A percentile compares a stretch with the other conserved stretches of the same genome.
These are phyloP conservation scores for Aurifilum marmelostoma DNA, from an alignment of 2,329 filamentous ascomycete genomes.

Conservation along the genomic window DNA sequence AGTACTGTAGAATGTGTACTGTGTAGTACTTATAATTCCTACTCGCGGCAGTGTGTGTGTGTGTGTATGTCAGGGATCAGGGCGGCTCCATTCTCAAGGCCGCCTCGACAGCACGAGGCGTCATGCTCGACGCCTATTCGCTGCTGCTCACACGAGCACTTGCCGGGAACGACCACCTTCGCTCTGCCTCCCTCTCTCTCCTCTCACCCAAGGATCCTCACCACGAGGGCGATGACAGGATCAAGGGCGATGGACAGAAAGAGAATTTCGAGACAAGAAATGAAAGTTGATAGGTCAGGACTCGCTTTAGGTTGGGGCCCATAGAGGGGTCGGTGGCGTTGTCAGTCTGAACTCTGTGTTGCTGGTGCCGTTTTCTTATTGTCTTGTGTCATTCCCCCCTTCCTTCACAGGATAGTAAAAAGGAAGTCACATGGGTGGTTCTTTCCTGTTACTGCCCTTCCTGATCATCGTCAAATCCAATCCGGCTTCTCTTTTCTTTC, in stretches of 20 bases:
- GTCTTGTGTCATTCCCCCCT: neutral
- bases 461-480: neutral
- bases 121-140: slow-evolving; percentile 22
- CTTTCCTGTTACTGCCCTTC: neutral
- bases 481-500: neutral
- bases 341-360: neutral
- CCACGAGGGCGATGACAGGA: neutral
- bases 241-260: neutral
- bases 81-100: slow-evolving; percentile 12
- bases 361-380: neutral
- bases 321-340: neutral
- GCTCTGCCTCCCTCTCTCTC: neutral
- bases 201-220: neutral
- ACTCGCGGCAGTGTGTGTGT: no score
- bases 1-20: neutral
- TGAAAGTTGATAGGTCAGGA: neutral
- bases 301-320: neutral
- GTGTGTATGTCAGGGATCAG: slow-evolving; percentile 10
- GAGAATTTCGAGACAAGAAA: neutral
- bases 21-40: neutral
- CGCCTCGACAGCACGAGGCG: slow-evolving; percentile 26
- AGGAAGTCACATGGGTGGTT: neutral
- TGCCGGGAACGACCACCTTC: slow-evolving; percentile 16
- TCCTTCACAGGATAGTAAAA: neutral
- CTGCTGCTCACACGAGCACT: slow-evolving; percentile 27